Percentiles rank a stretch among this genome's conserved stretches.
These are phyloP conservation scores for Byssothecium circinans DNA, from an alignment of 2,329 filamentous ascomycete species.

Conservation along the genomic window DNA sequence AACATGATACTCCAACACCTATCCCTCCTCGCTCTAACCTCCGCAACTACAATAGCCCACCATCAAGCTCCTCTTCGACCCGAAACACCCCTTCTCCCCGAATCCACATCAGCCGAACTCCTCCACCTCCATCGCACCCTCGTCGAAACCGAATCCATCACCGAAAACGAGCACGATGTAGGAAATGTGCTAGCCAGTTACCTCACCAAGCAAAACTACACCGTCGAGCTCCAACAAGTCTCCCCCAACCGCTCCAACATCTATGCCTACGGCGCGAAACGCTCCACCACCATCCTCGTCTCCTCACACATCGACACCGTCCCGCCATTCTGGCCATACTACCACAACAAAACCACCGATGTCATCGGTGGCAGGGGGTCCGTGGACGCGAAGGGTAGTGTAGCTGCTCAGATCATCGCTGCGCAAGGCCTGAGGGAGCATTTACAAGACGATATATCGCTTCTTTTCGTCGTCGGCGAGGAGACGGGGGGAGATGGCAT, in stretches of 20 bases:
- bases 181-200: conserved; percentile 70
- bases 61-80: conserved; percentile 6
- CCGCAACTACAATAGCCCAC: conserved; percentile 12
- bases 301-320: conserved; percentile 80
- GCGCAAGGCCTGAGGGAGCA: conserved; percentile 55
- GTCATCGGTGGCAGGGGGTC: conserved; percentile 71
- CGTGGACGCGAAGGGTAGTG: conserved; percentile 61
- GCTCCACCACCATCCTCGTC: conserved; percentile 63
- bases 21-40: conserved; percentile 13
- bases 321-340: conserved; percentile 70
- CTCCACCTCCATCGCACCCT: conserved; percentile 74
- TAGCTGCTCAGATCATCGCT: conserved; percentile 75
- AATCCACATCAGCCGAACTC: conserved; percentile 50
- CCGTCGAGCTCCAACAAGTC: conserved; percentile 61
- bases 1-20: conserved; percentile 21
- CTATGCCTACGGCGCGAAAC: conserved; percentile 62
- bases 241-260: conserved; percentile 69
- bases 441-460: conserved; percentile 49
- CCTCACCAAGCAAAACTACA: conserved; percentile 63
- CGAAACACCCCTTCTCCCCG: conserved; percentile 19
- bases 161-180: conserved; percentile 67
- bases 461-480: conserved; percentile 76
- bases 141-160: conserved; percentile 73
- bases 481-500: conserved; percentile 83
- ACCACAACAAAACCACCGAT: conserved; percentile 51